Conservation (phyloP, 305 asterid genomes). For the Andrographis paniculata region DNA sequence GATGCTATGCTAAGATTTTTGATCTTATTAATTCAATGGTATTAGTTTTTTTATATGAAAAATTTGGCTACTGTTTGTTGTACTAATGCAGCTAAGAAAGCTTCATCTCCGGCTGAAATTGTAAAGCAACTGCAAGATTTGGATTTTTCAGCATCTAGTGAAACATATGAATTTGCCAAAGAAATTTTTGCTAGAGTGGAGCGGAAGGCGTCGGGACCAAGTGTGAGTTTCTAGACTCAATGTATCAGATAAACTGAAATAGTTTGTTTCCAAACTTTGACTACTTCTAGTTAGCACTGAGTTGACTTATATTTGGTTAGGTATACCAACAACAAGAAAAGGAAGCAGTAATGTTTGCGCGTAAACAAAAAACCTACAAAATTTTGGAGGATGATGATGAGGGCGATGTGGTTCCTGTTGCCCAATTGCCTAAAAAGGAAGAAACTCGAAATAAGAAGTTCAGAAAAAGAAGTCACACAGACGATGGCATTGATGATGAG, state of each 20-base stretch:
- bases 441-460: conserved; percentile 53
- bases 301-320: conserved; percentile 21
- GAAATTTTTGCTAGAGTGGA: conserved; percentile 72
- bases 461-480: conserved; percentile 61
- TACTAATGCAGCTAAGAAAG: conserved; percentile 59
- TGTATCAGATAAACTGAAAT: background rate
- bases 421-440: conserved; percentile 40
- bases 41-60: background rate
- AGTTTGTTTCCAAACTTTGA: conserved; percentile 5
- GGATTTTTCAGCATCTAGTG: conserved; percentile 60
- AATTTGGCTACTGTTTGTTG: conserved; percentile 7
- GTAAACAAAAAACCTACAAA: conserved; percentile 56
- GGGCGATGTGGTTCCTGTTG: conserved; percentile 29
- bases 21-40: conserved; percentile 2
- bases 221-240: conserved; percentile 39
- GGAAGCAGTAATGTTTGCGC: conserved; percentile 61
- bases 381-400: conserved; percentile 75
- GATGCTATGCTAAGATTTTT: background rate
- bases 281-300: conserved; percentile 8
- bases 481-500: conserved; percentile 68
- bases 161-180: conserved; percentile 52
- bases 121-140: conserved; percentile 43
- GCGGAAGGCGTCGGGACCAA: conserved; percentile 67
- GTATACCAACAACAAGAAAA: conserved; percentile 62
- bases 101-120: conserved; percentile 80